phyloP scores from a whole-genome alignment of 352 stramenopile species.

The Lagenidium giganteum region DNA sequence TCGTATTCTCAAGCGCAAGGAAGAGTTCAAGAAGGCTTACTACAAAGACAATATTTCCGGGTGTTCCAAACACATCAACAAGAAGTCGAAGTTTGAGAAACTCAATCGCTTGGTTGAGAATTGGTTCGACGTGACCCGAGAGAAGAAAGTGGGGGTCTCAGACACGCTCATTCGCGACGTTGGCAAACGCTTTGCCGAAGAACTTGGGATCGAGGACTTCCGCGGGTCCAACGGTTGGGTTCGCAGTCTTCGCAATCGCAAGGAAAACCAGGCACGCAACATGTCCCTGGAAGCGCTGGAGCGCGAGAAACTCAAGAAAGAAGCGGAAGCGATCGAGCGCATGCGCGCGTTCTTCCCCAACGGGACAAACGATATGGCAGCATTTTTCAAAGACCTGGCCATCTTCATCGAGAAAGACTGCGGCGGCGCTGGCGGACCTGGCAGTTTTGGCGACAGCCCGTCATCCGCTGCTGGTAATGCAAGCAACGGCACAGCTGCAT shows the following conservation, averaged over 20 bases:
- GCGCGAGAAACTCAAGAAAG: constrained; percentile 57
- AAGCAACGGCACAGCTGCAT: too few species aligned
- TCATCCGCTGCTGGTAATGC: too few species aligned
- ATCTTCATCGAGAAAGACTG: constrained; percentile 63
- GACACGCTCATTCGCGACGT: constrained; percentile 76
- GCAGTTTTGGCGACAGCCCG: constrained; percentile 14
- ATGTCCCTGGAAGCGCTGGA: constrained; percentile 52
- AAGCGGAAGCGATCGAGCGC: constrained; percentile 68
- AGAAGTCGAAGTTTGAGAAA: constrained; percentile 85
- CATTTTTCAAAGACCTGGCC: constrained; percentile 73
- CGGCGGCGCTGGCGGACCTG: constrained; percentile 23
- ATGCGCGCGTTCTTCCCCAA: constrained; percentile 66
- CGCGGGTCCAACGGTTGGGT: constrained; percentile 78
- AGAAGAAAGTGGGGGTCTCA: constrained; percentile 62
- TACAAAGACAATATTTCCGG: constrained; percentile 84
- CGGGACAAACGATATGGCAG: constrained; percentile 63
- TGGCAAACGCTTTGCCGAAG: constrained; percentile 62
- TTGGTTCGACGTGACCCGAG: constrained; percentile 77
- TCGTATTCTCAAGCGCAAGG: constrained; percentile 82
- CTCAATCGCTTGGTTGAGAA: constrained; percentile 78
- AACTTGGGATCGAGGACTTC: constrained; percentile 73
- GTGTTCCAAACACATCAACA: constrained; percentile 84
- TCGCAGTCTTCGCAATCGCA: constrained; percentile 71
- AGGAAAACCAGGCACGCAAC: constrained; percentile 52
- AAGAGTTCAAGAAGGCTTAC: constrained; percentile 84